These are phyloP conservation scores for Picea glauca DNA, from an alignment of 75 land plant genomes.

Conservation along the genomic window DNA sequence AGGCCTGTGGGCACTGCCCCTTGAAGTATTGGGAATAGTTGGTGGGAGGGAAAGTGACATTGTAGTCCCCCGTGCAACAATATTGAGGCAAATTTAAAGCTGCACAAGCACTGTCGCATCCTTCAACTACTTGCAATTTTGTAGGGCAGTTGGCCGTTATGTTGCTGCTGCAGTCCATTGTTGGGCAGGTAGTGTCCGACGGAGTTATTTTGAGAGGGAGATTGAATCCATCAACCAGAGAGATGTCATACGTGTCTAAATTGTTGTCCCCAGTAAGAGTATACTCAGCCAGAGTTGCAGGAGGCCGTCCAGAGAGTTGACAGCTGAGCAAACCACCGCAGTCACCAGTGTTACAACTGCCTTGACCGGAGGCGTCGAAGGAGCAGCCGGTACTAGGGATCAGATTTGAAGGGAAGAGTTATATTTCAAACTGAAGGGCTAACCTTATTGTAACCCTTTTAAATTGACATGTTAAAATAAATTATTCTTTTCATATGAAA, in stretches of 20 bases:
- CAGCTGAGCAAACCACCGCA: constrained; percentile 41
- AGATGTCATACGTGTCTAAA: constrained; percentile 26
- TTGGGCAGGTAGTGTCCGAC: constrained; percentile 13
- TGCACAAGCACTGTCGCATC: constrained; percentile 66
- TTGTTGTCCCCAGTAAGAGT: constrained; percentile 34
- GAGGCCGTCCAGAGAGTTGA: constrained; percentile 43
- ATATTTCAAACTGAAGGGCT: no score
- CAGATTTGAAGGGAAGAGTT: no score
- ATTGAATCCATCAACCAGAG: constrained; percentile 84
- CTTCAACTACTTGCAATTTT: constrained; percentile 45
- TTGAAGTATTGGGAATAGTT: no score
- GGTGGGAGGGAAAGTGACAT: no score
- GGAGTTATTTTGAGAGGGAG: constrained; percentile 51
- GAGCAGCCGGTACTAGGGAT: constrained; percentile 72
- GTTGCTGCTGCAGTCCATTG: constrained; percentile 40
- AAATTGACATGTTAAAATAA: no score
- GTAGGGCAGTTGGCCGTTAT: constrained; percentile 53
- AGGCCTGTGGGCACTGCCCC: no score
- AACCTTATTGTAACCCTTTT: no score
- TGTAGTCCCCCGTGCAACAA: no score
- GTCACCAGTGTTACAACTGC: constrained; percentile 34
- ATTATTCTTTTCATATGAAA: no score
- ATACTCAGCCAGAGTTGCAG: constrained; percentile 71
- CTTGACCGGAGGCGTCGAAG: background rate
- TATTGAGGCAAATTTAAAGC: no score